Conservation (phyloP, 805 yeast species). For the Danielia oregonensis region DNA sequence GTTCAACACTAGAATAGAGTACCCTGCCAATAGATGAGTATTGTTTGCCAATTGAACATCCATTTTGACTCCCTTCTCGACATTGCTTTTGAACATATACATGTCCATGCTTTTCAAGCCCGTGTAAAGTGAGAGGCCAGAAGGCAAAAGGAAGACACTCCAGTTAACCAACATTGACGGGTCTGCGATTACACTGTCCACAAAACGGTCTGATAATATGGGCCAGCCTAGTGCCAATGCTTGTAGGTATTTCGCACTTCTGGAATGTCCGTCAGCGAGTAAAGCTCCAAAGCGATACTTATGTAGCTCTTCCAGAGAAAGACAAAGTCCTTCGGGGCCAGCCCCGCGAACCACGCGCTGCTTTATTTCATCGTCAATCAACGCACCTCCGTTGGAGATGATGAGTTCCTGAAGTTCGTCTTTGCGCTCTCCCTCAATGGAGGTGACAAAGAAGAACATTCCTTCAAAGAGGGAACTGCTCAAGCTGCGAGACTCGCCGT, state of each 20-base stretch:
- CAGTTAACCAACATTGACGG: slow-evolving; percentile 33
- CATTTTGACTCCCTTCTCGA: slow-evolving; percentile 26
- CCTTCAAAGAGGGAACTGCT: slow-evolving; percentile 9
- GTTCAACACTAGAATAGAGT: slow-evolving; percentile 33
- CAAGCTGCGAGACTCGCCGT: not conserved
- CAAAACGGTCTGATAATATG: slow-evolving; percentile 54
- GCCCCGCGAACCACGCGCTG: slow-evolving; percentile 22
- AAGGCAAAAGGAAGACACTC: slow-evolving; percentile 58
- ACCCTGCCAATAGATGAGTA: slow-evolving; percentile 26
- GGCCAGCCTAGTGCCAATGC: slow-evolving; percentile 87
- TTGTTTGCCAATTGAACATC: slow-evolving; percentile 43
- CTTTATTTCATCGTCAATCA: slow-evolving; percentile 34
- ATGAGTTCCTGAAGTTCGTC: slow-evolving; percentile 32
- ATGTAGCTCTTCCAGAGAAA: slow-evolving; percentile 7
- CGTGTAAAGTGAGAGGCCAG: slow-evolving; percentile 60
- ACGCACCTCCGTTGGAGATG: slow-evolving; percentile 37
- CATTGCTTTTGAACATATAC: slow-evolving; percentile 37
- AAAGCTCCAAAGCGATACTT: slow-evolving; percentile 58
- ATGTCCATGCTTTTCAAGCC: slow-evolving; percentile 49
- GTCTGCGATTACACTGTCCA: slow-evolving; percentile 45
- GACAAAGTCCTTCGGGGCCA: slow-evolving; percentile 5
- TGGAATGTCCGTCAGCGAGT: slow-evolving; percentile 50
- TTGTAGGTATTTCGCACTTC: slow-evolving; percentile 77
- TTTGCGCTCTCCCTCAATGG: slow-evolving; percentile 31
- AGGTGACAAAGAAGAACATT: slow-evolving; percentile 34